Evolutionary conservation across 169 alveolate species (phyloP).

Genomic region (Eimeria sp.): DNA sequence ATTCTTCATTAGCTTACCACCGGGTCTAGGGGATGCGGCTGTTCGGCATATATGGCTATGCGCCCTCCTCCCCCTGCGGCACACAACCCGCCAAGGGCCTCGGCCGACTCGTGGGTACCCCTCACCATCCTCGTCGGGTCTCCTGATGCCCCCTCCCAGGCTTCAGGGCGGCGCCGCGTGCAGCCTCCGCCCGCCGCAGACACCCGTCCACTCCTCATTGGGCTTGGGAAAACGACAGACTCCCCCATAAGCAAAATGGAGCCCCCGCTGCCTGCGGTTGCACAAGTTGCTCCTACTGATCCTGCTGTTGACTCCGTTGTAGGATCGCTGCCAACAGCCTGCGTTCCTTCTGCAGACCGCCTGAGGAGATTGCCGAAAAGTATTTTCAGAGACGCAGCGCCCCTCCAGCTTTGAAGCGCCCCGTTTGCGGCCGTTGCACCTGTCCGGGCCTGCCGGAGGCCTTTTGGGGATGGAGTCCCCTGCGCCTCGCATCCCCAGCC

Average conservation of each 20-base stretch:
- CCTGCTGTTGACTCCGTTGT: background rate
- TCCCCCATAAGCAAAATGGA: constrained; percentile 50
- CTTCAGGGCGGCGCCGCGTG: background rate
- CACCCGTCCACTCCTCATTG: constrained; percentile 57
- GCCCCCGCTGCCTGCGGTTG: constrained; percentile 79
- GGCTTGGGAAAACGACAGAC: constrained; percentile 14
- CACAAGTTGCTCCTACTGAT: constrained; percentile 14
- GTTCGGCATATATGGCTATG: constrained; percentile 62
- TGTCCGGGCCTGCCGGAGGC: background rate
- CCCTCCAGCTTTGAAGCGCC: background rate
- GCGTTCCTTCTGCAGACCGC: background rate
- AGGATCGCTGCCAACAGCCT: background rate
- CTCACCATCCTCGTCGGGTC: background rate
- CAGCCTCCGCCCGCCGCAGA: constrained; percentile 78
- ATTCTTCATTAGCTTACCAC: background rate
- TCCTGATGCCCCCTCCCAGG: background rate
- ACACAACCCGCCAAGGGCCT: constrained; percentile 20
- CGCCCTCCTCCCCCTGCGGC: constrained; percentile 83
- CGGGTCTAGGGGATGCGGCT: constrained; percentile 75
- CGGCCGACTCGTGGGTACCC: background rate
- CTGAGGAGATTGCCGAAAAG: background rate
- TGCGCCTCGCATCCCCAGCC: constrained; percentile 54
- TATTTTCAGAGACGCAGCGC: background rate
- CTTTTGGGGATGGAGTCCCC: background rate
- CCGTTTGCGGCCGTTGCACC: background rate